A percentile compares a stretch with the other conserved stretches of the same genome.
phyloP scores from a whole-genome alignment of 495 filamentous ascomycete genomes.

The Parathielavia hyrcaniae region DNA sequence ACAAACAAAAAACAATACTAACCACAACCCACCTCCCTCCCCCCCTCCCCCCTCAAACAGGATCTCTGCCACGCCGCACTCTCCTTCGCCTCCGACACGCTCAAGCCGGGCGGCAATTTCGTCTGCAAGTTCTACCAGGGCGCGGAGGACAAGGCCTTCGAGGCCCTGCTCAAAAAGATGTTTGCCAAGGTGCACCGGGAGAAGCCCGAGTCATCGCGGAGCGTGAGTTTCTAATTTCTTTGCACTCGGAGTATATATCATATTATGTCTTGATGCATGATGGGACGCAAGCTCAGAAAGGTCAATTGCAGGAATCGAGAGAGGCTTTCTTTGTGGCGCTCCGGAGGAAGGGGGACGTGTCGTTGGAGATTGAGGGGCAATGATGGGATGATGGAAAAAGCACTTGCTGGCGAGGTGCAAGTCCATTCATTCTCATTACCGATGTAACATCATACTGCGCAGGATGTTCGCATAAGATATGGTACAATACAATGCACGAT shows the following conservation, averaged over 20 bases:
- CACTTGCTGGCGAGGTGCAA: slow-evolving; percentile 5
- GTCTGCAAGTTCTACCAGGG: slow-evolving; percentile 98
- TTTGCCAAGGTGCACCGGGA: slow-evolving; percentile 75
- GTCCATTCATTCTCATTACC: too few relatives aligned
- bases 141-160: slow-evolving; percentile 70
- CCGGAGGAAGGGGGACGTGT: slow-evolving; percentile 47
- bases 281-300: too few relatives aligned
- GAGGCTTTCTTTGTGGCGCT: slow-evolving; percentile 83
- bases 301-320: slow-evolving; percentile 65
- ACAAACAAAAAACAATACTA: neutral
- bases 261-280: too few relatives aligned
- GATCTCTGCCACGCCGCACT: slow-evolving; percentile 85
- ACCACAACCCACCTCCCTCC: neutral
- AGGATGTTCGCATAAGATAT: neutral
- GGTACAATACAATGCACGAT: slow-evolving; percentile 3
- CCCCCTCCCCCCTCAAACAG: slow-evolving; percentile 39
- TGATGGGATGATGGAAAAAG: neutral
- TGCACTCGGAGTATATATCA: too few relatives aligned
- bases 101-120: slow-evolving; percentile 78
- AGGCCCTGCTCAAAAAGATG: slow-evolving; percentile 61
- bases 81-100: slow-evolving; percentile 71
- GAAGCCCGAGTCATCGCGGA: slow-evolving; percentile 85
- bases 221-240: slow-evolving; percentile 47
- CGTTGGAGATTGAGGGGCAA: slow-evolving; percentile 17
- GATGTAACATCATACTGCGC: neutral